Evolutionary conservation across 257 asterid species (phyloP).

Genomic region (Mentha longifolia): DNA sequence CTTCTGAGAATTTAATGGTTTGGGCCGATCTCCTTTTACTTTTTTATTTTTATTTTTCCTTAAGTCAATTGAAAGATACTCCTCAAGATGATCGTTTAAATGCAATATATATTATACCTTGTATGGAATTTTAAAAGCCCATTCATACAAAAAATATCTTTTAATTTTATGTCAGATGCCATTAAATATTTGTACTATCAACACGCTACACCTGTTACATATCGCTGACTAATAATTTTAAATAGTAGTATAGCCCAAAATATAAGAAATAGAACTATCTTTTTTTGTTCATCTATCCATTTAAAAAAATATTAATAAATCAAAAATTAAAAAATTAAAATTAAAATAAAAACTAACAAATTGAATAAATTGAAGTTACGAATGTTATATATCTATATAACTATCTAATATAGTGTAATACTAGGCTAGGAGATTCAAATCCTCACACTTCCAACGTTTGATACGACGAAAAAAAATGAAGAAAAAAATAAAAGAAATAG

Average conservation of each 20-base stretch:
- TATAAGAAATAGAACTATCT: too few species aligned
- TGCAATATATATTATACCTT: not conserved
- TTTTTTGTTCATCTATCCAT: too few species aligned
- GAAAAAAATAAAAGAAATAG: not conserved
- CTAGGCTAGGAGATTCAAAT: too few species aligned
- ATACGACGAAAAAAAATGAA: not conserved
- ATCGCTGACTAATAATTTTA: not conserved
- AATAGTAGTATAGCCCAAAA: not conserved
- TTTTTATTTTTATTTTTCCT: not conserved
- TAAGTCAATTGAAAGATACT: not conserved
- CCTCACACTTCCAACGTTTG: too few species aligned
- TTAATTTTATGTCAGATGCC: constrained; percentile 1
- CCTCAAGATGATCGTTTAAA: not conserved
- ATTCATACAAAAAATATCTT: not conserved
- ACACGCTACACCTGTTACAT: not conserved
- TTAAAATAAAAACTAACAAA: too few species aligned
- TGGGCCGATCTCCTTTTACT: not conserved
- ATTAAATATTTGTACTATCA: not conserved
- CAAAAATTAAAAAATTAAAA: too few species aligned
- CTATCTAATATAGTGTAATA: too few species aligned
- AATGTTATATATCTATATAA: too few species aligned
- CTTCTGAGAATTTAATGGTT: not conserved
- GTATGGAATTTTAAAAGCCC: not conserved
- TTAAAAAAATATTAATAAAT: too few species aligned
- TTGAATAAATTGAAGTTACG: too few species aligned